Conservation (phyloP, 2,329 filamentous ascomycete genomes). For the Dendryphion nanum region DNA sequence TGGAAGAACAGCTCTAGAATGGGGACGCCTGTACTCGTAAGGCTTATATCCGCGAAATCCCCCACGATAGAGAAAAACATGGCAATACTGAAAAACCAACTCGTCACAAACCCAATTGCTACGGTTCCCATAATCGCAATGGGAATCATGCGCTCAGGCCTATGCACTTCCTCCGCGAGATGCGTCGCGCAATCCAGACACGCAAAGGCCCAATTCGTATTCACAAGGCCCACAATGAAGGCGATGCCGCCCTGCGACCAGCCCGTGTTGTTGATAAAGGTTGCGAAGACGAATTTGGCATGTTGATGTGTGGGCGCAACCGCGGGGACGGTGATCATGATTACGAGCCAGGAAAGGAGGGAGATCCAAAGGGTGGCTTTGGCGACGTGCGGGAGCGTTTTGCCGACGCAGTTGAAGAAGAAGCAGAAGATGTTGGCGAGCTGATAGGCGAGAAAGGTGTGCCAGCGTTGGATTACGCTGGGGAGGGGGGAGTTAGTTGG, state of each 20-base stretch:
- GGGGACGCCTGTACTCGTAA: conserved; percentile 45
- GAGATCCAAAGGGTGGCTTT: conserved; percentile 47
- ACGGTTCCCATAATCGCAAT: conserved; percentile 52
- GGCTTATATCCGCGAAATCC: conserved; percentile 43
- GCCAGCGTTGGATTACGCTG: conserved; percentile 33
- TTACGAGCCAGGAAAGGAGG: conserved; percentile 48
- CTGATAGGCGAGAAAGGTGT: conserved; percentile 47
- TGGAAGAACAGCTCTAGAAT: conserved; percentile 50
- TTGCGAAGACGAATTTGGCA: conserved; percentile 52
- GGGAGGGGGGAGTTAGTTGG: no score
- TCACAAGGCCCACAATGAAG: conserved; percentile 53
- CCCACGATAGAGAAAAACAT: conserved; percentile 52
- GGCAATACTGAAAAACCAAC: conserved; percentile 48
- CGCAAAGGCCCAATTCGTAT: conserved; percentile 52
- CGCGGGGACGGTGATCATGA: conserved; percentile 49
- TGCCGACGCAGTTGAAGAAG: conserved; percentile 48
- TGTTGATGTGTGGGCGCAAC: conserved; percentile 44
- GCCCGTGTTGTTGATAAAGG: conserved; percentile 53
- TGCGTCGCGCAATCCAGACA: conserved; percentile 53
- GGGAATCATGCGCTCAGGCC: conserved; percentile 49
- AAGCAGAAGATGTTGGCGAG: conserved; percentile 49
- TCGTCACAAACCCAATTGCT: conserved; percentile 49
- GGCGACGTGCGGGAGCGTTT: conserved; percentile 40
- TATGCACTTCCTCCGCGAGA: conserved; percentile 51
- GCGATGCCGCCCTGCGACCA: conserved; percentile 49